These are phyloP conservation scores for Heliocybe sulcata DNA, from an alignment of 1,284 basidiomycete genomes.

Conservation along the genomic window DNA sequence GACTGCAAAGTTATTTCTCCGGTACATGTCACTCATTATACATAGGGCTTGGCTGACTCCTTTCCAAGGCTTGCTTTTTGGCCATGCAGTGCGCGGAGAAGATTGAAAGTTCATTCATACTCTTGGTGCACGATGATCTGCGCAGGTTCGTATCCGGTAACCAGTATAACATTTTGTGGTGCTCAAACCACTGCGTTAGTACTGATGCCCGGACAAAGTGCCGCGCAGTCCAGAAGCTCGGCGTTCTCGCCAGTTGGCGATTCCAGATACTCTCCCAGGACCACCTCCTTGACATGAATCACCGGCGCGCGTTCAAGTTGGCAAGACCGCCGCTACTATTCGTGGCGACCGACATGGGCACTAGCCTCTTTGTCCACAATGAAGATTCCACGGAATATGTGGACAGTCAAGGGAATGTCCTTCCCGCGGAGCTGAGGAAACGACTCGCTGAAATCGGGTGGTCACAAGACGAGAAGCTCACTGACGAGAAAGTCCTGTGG, in stretches of 20 bases:
- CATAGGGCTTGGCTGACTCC: conserved; percentile 1
- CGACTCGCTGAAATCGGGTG: conserved; percentile 66
- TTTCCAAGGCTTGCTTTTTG: conserved; percentile 53
- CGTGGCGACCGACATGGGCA: conserved; percentile 65
- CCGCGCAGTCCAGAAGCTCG: conserved; percentile 44
- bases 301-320: conserved; percentile 60
- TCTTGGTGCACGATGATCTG: conserved; percentile 47
- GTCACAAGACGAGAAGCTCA: conserved; percentile 47
- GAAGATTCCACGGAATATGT: conserved; percentile 44
- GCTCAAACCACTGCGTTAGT: conserved; percentile 22
- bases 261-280: conserved; percentile 58
- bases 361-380: conserved; percentile 42
- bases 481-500: conserved; percentile 50
- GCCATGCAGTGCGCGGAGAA: conserved; percentile 70
- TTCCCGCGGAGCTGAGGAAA: conserved; percentile 56
- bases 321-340: conserved; percentile 58
- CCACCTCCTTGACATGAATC: conserved; percentile 48
- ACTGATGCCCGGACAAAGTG: conserved; percentile 27
- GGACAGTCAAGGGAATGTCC: conserved; percentile 31
- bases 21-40: conserved; percentile 28
- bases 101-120: conserved; percentile 34
- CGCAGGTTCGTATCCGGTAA: conserved; percentile 34
- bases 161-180: background rate
- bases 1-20: conserved; percentile 39
- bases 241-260: conserved; percentile 52